Evolutionary conservation across 2,329 filamentous ascomycete species (phyloP), one percentile per base, ranked within the genome.

Genomic region (Macrophomina phaseolina): DNA sequence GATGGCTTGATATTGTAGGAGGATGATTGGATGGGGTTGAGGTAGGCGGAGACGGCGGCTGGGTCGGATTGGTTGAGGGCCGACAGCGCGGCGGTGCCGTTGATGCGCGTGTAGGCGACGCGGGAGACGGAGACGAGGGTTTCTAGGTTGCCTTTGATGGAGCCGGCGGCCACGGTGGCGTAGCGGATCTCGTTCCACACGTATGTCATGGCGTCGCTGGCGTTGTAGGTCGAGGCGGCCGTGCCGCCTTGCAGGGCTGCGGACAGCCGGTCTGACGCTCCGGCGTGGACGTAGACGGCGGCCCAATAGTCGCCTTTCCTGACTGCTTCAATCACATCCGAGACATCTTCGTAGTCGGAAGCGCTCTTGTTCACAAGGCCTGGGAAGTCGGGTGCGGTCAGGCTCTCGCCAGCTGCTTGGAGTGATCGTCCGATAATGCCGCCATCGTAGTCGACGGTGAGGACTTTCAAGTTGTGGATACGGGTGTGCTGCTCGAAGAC

Each of bases 151-250:
- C 68, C 60, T 1, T 73, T 69, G 45, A 83, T 66, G 12, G 73
- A 69, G 0, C 74, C 71, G 46, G 82, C 78, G 5, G 77, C 71
- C 36, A 79, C 71, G 1, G 78, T 71, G 0, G 81, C 70, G 69
- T 84, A 84, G 11, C 79, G 77, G 9, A 79, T 80, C 69, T 81
- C 77, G 68, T 83, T 83, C 80, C 81, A 84, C 65, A 83, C 72
- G 56, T 79, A 78, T 9, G 75, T 77, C 1, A 84, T 68, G 5
- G 79, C 74, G 53, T 79, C 66, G 40, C 66, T 69, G 3, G 70
- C 62, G 60, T 82, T 73, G 70, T 83, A 83, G 0, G 66, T 67
- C 8, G 34, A 4, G 5, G 64, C 64, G 3, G 76, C 73, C 1
- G 72, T 53, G 30, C 74, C 76, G 28, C 77, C 77, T 2, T 72